Evolutionary conservation across 2,329 filamentous ascomycete species (phyloP), one percentile per base, ranked within the genome.

Genomic region (Gyromitra esculenta): DNA sequence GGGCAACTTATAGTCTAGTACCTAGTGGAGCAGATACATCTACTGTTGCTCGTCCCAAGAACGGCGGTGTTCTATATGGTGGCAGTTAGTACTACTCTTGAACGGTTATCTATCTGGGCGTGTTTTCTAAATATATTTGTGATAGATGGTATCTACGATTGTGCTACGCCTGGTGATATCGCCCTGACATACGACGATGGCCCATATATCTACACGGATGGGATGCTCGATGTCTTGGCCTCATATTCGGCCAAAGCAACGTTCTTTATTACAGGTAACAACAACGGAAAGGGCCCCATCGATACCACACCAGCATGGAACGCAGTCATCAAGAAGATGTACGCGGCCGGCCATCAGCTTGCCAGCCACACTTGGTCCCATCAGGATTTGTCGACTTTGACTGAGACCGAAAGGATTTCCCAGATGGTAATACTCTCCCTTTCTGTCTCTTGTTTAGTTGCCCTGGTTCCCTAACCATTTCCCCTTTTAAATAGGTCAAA

Each of bases 331-430:
- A 80, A 80, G 81, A 86, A 86, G 78, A 86, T 87, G 6, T 87
- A 83, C 78, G 83, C 84, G 1, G 84, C 84, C 1, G 87, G 87
- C 1, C 87, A 88, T 79, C 87, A 88, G 79, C 83, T 88, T 57
- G 86, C 86, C 8, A 87, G 86, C 1, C 87, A 88, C 80, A 87
- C 86, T 0, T 88, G 86, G 86, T 85, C 85, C 0, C 87, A 88
- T 79, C 82, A 83, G 2, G 83, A 86, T 78, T 81, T 85, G 5
- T 82, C 81, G 67, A 79, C 81, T 48, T 75, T 86, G 69, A 83
- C 81, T 2, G 81, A 82, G 1, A 70, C 80, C 11, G 82, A 83
- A 72, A 82, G 83, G 50, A 80, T 78, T 21, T 79, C 82, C 39
- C 85, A 88, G 82, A 87, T 88, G 85, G 84, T 84, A 52, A 48